Evolutionary conservation across 805 yeast genomes (phyloP), one percentile per base, ranked within the genome.

Genomic region (Komagataella phaffii): DNA sequence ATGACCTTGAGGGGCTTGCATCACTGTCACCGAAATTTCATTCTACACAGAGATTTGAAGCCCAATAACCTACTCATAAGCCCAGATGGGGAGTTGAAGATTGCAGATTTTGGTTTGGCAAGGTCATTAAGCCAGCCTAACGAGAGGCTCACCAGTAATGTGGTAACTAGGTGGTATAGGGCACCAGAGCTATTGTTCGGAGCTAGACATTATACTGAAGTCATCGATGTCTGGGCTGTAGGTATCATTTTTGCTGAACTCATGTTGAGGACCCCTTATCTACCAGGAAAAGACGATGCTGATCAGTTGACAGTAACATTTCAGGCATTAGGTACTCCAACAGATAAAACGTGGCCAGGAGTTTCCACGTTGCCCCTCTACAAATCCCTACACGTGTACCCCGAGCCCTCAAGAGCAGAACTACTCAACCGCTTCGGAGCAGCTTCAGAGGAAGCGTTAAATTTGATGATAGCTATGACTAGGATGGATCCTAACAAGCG

Each of bases 21-120:
- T 62, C 98, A 93, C 62, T 89, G 97, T 62, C 99, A 93, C 63
- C 73, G 99, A 53, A 87, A 90, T 61, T 85, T 81, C 58, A 85
- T 93, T 18, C 69, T 93, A 50, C 99, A 93, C 62, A 77, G 99
- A 57, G 98, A 91, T 71, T 73, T 91, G 58, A 91, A 91, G 64
- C 98, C 98, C 12, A 88, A 87, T 64, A 93, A 93, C 67, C 73
- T 93, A 68, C 71, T 93, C 52, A 70, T 93, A 44, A 85, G 96
- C 0, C 93, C 96, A 0, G 79, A 77, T 54, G 99, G 99, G 0
- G 81, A 85, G 56, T 72, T 93, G 54, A 93, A 93, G 64, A 76
- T 93, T 55, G 99, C 99, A 2, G 99, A 93, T 87, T 93, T 93
- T 71, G 99, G 99, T 57, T 72, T 91, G 47, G 98, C 98, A 0